Evolutionary conservation across 805 yeast species (phyloP), one percentile per base, ranked within the genome.

Genomic region (Pichia gijzeniarum): DNA sequence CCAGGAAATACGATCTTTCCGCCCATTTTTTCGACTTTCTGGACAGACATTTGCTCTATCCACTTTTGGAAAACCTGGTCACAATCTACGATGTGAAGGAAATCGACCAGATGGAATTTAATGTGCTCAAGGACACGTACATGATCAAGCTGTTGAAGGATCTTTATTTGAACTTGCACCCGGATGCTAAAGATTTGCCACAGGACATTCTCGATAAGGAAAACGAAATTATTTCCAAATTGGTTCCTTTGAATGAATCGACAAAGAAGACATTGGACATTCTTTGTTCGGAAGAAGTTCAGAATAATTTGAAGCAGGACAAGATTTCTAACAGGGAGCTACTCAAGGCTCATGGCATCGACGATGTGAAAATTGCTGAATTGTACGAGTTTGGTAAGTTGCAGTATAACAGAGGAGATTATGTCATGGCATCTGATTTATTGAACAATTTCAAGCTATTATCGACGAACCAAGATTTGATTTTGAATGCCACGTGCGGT

Each of bases 401-500:
- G 54, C 81, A 78, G 60, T 79, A 77, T 62, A 75, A 77, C 62
- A 71, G 79, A 60, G 85, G 85, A 53, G 78, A 77, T 56, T 79
- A 79, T 60, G 72, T 63, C 48, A 71, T 73, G 67, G 80, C 83
- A 6, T 70, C 79, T 28, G 83, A 79, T 58, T 62, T 79, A 44
- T 63, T 79, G 52, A 72, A 71, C 54, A 79, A 76, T 58, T 79
- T 78, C 59, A 67, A 81, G 59, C 69, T 74, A 13, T 63, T 79
- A 18, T 76, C 82, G 9, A 71, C 74, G 18, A 72, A 77, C 60
- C 63, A 64, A 49, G 76, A 75, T 22, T 62, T 72, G 49, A 69
- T 73, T 51, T 59, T 73, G 45, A 73, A 76, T 49, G 79, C 82
- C 18, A 77, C 83, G 4, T 81, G 87, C 85, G 86, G 86, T 53